These are phyloP conservation scores for Hygrophorus pudorinus DNA, from an alignment of 768 basidiomycete species.

Conservation along the genomic window DNA sequence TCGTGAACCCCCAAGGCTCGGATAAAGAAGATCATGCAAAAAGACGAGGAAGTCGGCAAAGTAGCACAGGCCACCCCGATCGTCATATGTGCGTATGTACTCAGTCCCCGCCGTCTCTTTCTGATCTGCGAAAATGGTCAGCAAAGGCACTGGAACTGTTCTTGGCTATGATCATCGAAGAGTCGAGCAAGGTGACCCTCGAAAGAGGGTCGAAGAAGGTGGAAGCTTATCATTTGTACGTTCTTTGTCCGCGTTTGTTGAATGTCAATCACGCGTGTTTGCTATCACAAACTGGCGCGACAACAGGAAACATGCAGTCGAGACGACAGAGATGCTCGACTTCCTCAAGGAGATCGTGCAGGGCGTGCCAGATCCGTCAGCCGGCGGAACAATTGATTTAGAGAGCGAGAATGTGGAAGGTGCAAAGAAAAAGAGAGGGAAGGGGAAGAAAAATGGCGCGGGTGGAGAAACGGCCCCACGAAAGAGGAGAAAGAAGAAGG, in stretches of 20 bases:
- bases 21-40: slow-evolving; percentile 99
- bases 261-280: background rate
- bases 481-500: slow-evolving; percentile 29
- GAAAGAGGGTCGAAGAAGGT: slow-evolving; percentile 80
- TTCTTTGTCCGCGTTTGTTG: slow-evolving; percentile 13
- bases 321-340: slow-evolving; percentile 81
- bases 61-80: slow-evolving; percentile 94
- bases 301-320: slow-evolving; percentile 83
- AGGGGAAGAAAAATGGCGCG: slow-evolving; percentile 30
- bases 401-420: slow-evolving; percentile 48
- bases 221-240: slow-evolving; percentile 88
- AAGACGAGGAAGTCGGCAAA: slow-evolving; percentile 98
- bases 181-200: slow-evolving; percentile 69
- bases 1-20: slow-evolving; percentile 53
- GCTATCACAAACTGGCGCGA: background rate
- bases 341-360: slow-evolving; percentile 91
- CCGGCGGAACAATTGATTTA: slow-evolving; percentile 68
- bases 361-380: slow-evolving; percentile 77
- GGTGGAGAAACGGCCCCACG: slow-evolving; percentile 21
- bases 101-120: background rate
- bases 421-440: slow-evolving; percentile 49
- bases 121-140: slow-evolving; percentile 21
- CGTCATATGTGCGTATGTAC: slow-evolving; percentile 73
- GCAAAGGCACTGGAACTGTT: slow-evolving; percentile 95
- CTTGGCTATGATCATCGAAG: slow-evolving; percentile 73